Base-by-base conservation (phyloP, 108 stramenopile species). In the Epipyxis sp. region DNA sequence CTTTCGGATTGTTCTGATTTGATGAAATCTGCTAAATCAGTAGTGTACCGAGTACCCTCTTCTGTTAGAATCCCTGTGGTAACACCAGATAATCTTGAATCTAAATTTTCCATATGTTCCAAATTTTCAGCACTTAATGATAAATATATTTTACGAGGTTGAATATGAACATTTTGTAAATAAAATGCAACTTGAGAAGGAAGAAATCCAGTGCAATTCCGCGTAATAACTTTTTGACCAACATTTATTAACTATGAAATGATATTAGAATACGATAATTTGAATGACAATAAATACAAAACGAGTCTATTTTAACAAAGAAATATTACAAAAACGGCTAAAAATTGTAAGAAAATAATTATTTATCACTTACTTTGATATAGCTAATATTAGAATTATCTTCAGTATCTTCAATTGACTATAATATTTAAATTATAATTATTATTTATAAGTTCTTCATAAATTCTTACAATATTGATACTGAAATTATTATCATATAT, bases 371-470 rank as follows among this genome's bases (percentile, higher is more conserved):
- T n/a, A n/a, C n/a, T n/a, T 87, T 85, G 83, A 97, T 94, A 84
- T 95, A 97, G 54, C 89, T 88, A 67, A 91, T 84, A 59, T 65
- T 42, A 0, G 68, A 68, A 3, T 13, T 2, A 77, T 83, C 81
- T 76, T 89, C 90, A 80, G 93, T 94, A 82, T 97, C 97, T 27
- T 87, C 90, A 44, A 97, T 91, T 0, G 94, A 91, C 76, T 50
- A 50, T 20, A 50, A 50, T 13, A 13, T 20, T 20, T 13, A 50
- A 50, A 20, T 13, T 50, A 50, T 50, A 6, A 50, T 50, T 6
- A 50, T n/a, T n/a, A n/a, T n/a, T n/a, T n/a, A n/a, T n/a, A n/a
- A n/a, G n/a, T n/a, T n/a, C n/a, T n/a, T n/a, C n/a, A n/a, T n/a
- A n/a, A n/a, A n/a, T n/a, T n/a, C n/a, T n/a, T n/a, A n/a, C n/a